Evolutionary conservation across 345 rosid genomes (phyloP), one percentile per base, ranked within the genome.

Genomic region (Salix caprea): DNA sequence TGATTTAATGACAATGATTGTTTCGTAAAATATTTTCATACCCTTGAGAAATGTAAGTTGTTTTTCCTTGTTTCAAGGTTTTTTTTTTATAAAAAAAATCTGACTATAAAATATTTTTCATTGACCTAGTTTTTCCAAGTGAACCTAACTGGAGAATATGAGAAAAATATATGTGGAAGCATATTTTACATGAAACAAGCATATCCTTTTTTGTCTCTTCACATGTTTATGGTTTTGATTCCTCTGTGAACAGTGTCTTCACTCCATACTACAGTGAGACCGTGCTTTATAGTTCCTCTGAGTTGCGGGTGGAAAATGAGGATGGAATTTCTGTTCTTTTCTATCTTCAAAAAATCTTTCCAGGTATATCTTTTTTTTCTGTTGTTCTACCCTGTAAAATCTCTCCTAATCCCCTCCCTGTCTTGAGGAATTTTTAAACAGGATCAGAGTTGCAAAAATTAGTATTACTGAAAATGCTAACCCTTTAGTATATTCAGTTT

Each of bases 181-280:
- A 10, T 40, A 40, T 40, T 40, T 10, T 40, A 40, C 44, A 40
- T 0, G 4, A 40, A 40, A 40, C 44, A 40, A 40, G 11, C 44
- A 40, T 40, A 40, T 11, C 13, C 14, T 12, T 21, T 18, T 67
- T 54, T 9, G 37, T 39, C 64, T 77, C 13, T 50, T 69, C 69
- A 40, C 16, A 46, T 46, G 50, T 16, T 12, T 13, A 46, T 46
- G 50, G 18, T 46, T 46, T 46, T 46, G 50, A 46, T 46, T 46
- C 16, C 50, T 46, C 77, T 80, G 82, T 60, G 78, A 75, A 83
- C 76, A 96, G 99, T 79, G 97, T 96, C 74, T 96, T 96, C 87
- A 96, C 99, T 40, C 99, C 99, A 15, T 96, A 96, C 90, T 96
- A 96, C 89, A 96, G 98, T 58, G 99, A 96, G 91, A 96, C 99